Base-by-base conservation (phyloP, 257 asterid genomes). In the Anisodus tanguticus region DNA sequence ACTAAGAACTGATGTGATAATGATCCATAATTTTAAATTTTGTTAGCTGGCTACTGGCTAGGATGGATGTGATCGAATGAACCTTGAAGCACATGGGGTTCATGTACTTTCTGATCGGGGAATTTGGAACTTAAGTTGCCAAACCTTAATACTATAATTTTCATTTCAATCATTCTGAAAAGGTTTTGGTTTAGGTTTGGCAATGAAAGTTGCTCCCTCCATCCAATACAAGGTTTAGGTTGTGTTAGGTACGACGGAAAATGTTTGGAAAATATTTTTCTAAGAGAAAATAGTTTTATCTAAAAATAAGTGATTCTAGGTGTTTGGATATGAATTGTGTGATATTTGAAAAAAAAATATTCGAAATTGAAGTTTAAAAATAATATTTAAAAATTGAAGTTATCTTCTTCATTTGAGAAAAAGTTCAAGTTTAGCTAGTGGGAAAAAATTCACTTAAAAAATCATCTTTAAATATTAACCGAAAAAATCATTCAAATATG, bases 71-170 rank as follows among this genome's bases (percentile, higher is more conserved):
- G 31, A 26, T 26, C 31, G 31, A 31, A 51, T 72, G 77, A 67
- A 83, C 63, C 64, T 31, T 41, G 76, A 57, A 15, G 82, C 86
- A 84, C 86, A 84, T 84, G 83, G 83, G 64, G 35, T 10, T 22
- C 35, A 37, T 47, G 83, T 72, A 54, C 83, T 76, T 58, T 82
- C 4, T 82, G 58, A 53, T 62, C 63, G 49, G 51, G 71, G 17
- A 41, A 64, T 63, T 49, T 66, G 58, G 79, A 80, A 22, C 63
- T 51, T 51, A 51, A 22, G 81, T 76, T 76, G 62, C 81, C 81
- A 22, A 76, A 76, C 43, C 63, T 53, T 76, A 22, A 49, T 22
- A 39, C 77, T 68, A 16, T 68, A 22, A 6, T 49, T 31, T 31
- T 31, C 35, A 31, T 31, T 31, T 31, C 35, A 31, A 31, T 31